These are phyloP conservation scores for Acacia concinna DNA, from an alignment of 331 rosid species.

Conservation along the genomic window DNA sequence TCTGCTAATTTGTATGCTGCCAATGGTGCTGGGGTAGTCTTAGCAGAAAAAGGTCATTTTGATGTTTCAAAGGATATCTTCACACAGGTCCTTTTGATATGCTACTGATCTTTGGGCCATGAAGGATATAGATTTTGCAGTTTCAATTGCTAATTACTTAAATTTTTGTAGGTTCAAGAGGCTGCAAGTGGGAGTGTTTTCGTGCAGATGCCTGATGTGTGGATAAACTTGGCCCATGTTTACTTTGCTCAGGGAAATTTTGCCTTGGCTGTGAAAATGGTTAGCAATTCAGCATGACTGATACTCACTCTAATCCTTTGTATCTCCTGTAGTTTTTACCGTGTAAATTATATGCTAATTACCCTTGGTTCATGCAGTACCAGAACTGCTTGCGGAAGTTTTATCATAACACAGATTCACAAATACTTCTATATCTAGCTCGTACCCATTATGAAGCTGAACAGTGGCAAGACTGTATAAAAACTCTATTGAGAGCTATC, in stretches of 20 bases:
- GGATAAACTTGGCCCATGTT: constrained; percentile 98
- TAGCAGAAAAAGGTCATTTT: constrained; percentile 98
- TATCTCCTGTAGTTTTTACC: constrained; percentile 27
- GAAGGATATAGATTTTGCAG: constrained; percentile 27
- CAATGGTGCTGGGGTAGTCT: constrained; percentile 94
- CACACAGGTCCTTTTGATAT: constrained; percentile 62
- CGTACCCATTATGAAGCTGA: constrained; percentile 98
- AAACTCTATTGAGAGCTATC: constrained; percentile 86
- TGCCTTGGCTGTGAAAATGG: constrained; percentile 96
- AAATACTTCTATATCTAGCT: constrained; percentile 90
- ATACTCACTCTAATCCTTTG: constrained; percentile 22
- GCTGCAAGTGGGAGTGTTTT: constrained; percentile 99
- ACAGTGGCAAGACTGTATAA: constrained; percentile 99
- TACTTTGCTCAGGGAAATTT: constrained; percentile 98
- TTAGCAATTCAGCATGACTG: constrained; percentile 26
- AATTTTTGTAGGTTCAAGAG: constrained; percentile 84
- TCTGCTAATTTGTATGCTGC: constrained; percentile 96
- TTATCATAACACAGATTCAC: constrained; percentile 88
- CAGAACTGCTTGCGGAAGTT: constrained; percentile 98
- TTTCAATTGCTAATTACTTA: constrained; percentile 22
- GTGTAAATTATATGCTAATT: constrained; percentile 34
- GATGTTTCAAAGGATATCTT: constrained; percentile 98
- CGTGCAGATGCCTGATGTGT: constrained; percentile 99
- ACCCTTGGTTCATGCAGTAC: constrained; percentile 65
- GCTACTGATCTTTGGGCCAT: constrained; percentile 26